phyloP scores from a whole-genome alignment of 305 asterid genomes.

The Plantago coronopus region DNA sequence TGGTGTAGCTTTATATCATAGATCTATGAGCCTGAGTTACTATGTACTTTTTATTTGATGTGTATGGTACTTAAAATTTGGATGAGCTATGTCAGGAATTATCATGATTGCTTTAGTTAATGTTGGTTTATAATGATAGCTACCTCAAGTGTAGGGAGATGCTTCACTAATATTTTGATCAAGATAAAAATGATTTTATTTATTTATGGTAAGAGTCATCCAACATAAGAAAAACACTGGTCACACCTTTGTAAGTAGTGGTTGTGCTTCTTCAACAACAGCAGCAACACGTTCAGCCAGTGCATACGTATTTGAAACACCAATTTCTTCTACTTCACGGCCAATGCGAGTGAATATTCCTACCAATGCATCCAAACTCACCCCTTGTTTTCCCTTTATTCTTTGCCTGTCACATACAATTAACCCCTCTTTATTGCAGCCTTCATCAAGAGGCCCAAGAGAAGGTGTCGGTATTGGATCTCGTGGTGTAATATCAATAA shows the following conservation, averaged over 20 bases:
- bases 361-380: constrained; percentile 92
- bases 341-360: constrained; percentile 97
- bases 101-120: too few relatives aligned
- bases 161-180: neutral
- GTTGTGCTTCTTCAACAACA: constrained; percentile 80
- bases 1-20: too few relatives aligned
- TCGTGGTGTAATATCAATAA: constrained; percentile 86
- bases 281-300: constrained; percentile 70
- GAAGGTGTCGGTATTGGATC: constrained; percentile 79
- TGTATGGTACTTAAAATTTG: too few relatives aligned
- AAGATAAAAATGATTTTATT: constrained; percentile 16
- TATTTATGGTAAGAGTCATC: constrained; percentile 16
- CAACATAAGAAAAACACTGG: constrained; percentile 19
- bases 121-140: too few relatives aligned
- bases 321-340: constrained; percentile 82
- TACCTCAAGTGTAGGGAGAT: too few relatives aligned
- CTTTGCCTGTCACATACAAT: constrained; percentile 87
- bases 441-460: constrained; percentile 70
- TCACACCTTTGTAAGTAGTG: constrained; percentile 81
- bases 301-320: constrained; percentile 62
- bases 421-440: constrained; percentile 71
- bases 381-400: constrained; percentile 81
- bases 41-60: too few relatives aligned
- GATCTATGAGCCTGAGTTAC: too few relatives aligned
- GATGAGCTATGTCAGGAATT: too few relatives aligned